Percentiles rank a stretch among this genome's conserved stretches.
These are phyloP conservation scores for Oxyria digyna DNA, from an alignment of 148 eudicot genomes.

Conservation along the genomic window DNA sequence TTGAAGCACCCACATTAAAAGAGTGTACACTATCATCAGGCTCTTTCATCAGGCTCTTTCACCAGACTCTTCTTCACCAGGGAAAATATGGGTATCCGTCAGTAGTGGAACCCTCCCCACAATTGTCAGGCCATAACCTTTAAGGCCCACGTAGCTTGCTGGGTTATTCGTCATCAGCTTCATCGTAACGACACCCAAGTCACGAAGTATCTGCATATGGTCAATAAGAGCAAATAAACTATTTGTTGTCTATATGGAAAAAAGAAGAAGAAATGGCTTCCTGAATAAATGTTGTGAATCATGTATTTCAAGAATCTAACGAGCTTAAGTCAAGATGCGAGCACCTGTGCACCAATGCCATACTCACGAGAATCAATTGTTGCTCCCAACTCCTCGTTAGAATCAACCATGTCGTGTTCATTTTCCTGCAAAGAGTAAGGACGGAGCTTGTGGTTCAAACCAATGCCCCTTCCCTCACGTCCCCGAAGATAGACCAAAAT, in stretches of 20 bases:
- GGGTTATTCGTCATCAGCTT: conserved; percentile 14
- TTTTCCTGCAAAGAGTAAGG: conserved; percentile 53
- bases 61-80: not conserved
- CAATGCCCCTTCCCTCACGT: conserved; percentile 65
- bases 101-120: conserved; percentile 7
- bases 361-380: conserved; percentile 69
- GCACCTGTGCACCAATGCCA: conserved; percentile 74
- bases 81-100: not conserved
- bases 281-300: not conserved
- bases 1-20: not conserved
- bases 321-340: not conserved
- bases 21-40: not conserved
- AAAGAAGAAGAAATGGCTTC: not conserved
- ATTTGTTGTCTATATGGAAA: not conserved
- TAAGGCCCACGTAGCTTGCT: conserved; percentile 10
- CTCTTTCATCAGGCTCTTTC: not conserved
- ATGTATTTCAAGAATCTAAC: not conserved
- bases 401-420: conserved; percentile 61
- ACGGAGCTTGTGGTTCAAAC: conserved; percentile 68
- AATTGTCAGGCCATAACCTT: conserved; percentile 13
- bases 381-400: conserved; percentile 54
- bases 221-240: not conserved
- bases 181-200: conserved; percentile 11
- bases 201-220: conserved; percentile 12
- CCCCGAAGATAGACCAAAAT: conserved; percentile 58